A percentile compares a stretch with the other conserved stretches of the same genome.
phyloP scores from a whole-genome alignment of 2,329 filamentous ascomycete genomes.

The Talaromyces sp. region DNA sequence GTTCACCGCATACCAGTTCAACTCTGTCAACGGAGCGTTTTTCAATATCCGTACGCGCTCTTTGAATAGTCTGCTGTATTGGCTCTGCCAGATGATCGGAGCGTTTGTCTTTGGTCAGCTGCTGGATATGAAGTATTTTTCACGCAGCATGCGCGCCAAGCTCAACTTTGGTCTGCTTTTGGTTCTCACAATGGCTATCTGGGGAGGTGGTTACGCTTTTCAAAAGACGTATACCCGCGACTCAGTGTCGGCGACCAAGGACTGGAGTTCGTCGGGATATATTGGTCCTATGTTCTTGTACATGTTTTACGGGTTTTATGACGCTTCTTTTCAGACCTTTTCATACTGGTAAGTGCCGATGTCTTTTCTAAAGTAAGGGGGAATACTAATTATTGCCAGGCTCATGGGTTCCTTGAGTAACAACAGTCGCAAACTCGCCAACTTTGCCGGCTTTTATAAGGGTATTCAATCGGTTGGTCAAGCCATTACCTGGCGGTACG shows the following conservation, averaged over 20 bases:
- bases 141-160: slow-evolving; percentile 64
- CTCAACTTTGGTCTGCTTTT: slow-evolving; percentile 57
- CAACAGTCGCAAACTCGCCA: slow-evolving; percentile 84
- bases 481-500: slow-evolving; percentile 49
- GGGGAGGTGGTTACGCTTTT: slow-evolving; percentile 78
- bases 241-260: slow-evolving; percentile 33
- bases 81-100: slow-evolving; percentile 69
- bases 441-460: slow-evolving; percentile 88
- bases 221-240: slow-evolving; percentile 56
- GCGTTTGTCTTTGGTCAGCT: slow-evolving; percentile 66
- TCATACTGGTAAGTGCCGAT: slow-evolving; percentile 67
- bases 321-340: slow-evolving; percentile 83
- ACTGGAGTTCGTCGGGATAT: slow-evolving; percentile 65
- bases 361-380: background rate
- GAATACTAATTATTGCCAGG: slow-evolving; percentile 38
- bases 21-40: slow-evolving; percentile 62
- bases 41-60: slow-evolving; percentile 70
- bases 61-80: slow-evolving; percentile 77
- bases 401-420: slow-evolving; percentile 92
- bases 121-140: slow-evolving; percentile 56
- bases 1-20: slow-evolving; percentile 78
- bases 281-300: slow-evolving; percentile 80
- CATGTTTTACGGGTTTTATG: slow-evolving; percentile 85
- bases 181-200: slow-evolving; percentile 66
- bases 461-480: slow-evolving; percentile 82